phyloP scores from a whole-genome alignment of 2,329 filamentous ascomycete species.

The Ceratocystis albifundus region DNA sequence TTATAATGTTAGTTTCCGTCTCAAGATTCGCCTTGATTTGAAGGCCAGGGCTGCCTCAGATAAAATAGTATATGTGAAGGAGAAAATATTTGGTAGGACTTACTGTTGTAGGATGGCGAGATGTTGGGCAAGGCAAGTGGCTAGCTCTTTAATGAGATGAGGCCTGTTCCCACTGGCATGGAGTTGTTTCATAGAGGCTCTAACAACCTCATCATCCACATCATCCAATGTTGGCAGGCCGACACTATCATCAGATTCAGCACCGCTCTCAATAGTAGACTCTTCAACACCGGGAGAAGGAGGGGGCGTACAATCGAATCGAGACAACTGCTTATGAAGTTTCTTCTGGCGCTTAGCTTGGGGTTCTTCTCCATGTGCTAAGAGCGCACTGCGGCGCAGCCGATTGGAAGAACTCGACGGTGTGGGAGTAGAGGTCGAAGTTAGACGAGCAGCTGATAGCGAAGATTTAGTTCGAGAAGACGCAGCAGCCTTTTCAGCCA shows the following conservation, averaged over 20 bases:
- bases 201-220: slow-evolving; percentile 91
- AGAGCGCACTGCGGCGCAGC: slow-evolving; percentile 23
- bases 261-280: slow-evolving; percentile 65
- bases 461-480: slow-evolving; percentile 25
- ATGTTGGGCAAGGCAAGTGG: slow-evolving; percentile 61
- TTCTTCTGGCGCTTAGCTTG: slow-evolving; percentile 53
- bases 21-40: slow-evolving; percentile 6
- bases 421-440: slow-evolving; percentile 26
- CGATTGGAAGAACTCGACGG: slow-evolving; percentile 27
- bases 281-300: slow-evolving; percentile 34
- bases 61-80: background rate
- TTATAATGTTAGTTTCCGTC: background rate
- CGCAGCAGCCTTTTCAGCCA: slow-evolving; percentile 47
- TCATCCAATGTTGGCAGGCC: slow-evolving; percentile 57
- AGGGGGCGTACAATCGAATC: slow-evolving; percentile 59
- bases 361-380: slow-evolving; percentile 30
- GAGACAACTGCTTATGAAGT: slow-evolving; percentile 22
- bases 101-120: slow-evolving; percentile 87
- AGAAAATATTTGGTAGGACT: slow-evolving; percentile 32
- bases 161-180: slow-evolving; percentile 84
- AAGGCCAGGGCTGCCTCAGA: background rate
- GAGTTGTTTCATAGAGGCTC: slow-evolving; percentile 76
- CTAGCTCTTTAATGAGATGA: slow-evolving; percentile 88
- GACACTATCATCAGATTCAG: slow-evolving; percentile 90
- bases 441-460: background rate